phyloP scores from a whole-genome alignment of 169 alveolate genomes.

The Plasmodium chabaudi region DNA sequence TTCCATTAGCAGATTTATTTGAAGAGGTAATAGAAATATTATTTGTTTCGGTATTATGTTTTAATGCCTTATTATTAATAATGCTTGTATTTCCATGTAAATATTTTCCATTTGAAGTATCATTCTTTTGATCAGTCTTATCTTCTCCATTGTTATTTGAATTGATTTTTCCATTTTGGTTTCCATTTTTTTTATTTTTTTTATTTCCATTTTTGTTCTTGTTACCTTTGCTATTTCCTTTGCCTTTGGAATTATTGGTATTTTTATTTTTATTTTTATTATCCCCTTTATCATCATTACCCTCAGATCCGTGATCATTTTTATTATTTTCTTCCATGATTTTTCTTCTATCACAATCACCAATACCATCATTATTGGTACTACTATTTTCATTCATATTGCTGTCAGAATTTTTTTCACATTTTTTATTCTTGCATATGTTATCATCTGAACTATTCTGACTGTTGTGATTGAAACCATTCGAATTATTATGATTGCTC shows the following conservation, averaged over 20 bases:
- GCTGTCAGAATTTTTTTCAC: not conserved
- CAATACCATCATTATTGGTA: not conserved
- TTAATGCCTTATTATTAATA: not conserved
- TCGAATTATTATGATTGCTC: not conserved
- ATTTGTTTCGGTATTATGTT: conserved; percentile 1
- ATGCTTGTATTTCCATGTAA: not conserved
- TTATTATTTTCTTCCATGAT: not conserved
- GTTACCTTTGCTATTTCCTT: not conserved
- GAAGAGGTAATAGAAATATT: not conserved
- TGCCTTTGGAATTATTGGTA: not conserved
- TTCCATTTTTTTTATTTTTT: conserved; percentile 25
- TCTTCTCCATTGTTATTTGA: not conserved
- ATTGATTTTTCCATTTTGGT: not conserved
- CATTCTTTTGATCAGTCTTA: not conserved
- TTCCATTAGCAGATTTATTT: not conserved
- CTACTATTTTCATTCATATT: not conserved
- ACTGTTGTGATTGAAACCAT: not conserved
- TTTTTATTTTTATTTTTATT: not conserved
- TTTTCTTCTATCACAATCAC: not conserved
- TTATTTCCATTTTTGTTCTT: conserved; percentile 13
- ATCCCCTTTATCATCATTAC: not conserved
- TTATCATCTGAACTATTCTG: conserved; percentile 2
- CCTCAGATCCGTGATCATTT: not conserved
- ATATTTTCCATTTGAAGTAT: not conserved
- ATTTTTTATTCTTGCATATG: not conserved